Percentiles rank a stretch among this genome's conserved stretches.
Evolutionary conservation across 257 asterid genomes (phyloP).

Genomic region (Solanum tacnaense): DNA sequence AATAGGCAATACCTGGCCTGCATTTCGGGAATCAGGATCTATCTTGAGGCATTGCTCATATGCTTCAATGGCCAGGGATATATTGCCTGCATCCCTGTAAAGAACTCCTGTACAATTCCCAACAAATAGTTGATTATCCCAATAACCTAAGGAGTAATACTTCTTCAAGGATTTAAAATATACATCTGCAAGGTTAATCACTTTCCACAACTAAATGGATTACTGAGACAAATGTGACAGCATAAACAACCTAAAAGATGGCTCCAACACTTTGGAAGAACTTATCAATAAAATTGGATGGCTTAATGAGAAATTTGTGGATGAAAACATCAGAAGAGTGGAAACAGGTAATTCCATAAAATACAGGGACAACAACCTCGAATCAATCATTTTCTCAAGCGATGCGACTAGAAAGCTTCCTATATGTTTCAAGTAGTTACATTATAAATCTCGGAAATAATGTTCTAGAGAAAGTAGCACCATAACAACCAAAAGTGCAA

Average conservation of each 20-base stretch:
- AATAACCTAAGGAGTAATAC: background rate
- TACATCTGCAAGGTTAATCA: background rate
- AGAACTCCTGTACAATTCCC: conserved; percentile 61
- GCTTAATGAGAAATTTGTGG: background rate
- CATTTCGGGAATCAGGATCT: conserved; percentile 98
- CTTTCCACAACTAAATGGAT: background rate
- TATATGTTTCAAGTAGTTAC: background rate
- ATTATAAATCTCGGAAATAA: background rate
- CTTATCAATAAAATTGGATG: background rate
- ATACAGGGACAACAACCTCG: background rate
- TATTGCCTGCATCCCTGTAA: conserved; percentile 96
- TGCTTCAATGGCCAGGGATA: conserved; percentile 95
- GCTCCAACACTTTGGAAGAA: background rate
- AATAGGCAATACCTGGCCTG: conserved; percentile 77
- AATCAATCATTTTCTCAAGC: background rate
- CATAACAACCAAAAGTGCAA: background rate
- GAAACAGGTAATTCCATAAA: background rate
- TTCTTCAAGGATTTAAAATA: background rate
- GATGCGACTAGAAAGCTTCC: background rate
- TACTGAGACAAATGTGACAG: background rate
- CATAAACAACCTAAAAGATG: background rate
- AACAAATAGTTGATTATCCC: background rate
- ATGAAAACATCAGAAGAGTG: background rate
- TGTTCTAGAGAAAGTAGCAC: background rate
- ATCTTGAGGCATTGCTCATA: conserved; percentile 97